Evolutionary conservation across 192 early-diverging fungal genomes (phyloP).

Genomic region (Polychytrium aggregatum): DNA sequence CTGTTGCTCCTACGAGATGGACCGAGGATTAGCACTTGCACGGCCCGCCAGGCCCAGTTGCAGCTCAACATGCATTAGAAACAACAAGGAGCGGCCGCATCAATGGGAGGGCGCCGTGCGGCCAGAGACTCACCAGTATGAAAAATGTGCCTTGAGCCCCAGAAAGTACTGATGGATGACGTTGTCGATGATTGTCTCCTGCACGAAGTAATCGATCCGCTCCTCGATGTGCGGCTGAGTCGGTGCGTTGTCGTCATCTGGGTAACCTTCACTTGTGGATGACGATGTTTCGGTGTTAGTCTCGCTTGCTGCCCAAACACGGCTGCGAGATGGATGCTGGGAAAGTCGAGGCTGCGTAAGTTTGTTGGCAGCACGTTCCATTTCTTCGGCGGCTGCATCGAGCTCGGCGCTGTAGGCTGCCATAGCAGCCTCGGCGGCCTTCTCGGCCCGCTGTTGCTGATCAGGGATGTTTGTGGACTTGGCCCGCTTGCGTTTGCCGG

Average conservation of each 20-base stretch:
- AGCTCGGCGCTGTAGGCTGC: background rate
- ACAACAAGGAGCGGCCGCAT: too few species aligned
- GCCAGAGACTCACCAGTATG: constrained; percentile 39
- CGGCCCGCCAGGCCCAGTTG: too few species aligned
- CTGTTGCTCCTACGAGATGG: too few species aligned
- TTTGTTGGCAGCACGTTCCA: background rate
- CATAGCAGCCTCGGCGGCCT: background rate
- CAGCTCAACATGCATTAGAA: too few species aligned
- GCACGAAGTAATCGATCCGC: constrained; percentile 31
- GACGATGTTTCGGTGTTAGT: background rate
- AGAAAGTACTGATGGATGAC: constrained; percentile 31
- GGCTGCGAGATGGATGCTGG: background rate
- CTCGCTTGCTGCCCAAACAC: background rate
- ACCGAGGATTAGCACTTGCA: too few species aligned
- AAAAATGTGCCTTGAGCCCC: constrained; percentile 34
- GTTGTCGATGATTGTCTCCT: constrained; percentile 27
- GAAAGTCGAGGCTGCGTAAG: background rate
- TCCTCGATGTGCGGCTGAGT: constrained; percentile 10
- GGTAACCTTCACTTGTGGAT: background rate
- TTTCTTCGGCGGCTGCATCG: too few species aligned
- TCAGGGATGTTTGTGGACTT: too few species aligned
- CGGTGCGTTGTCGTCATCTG: constrained; percentile 6
- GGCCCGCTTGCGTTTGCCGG: too few species aligned
- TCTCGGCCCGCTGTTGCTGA: background rate
- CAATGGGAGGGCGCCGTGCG: too few species aligned